phyloP scores from a whole-genome alignment of 192 early-diverging fungal genomes.

The Martensiomyces pterosporus region DNA sequence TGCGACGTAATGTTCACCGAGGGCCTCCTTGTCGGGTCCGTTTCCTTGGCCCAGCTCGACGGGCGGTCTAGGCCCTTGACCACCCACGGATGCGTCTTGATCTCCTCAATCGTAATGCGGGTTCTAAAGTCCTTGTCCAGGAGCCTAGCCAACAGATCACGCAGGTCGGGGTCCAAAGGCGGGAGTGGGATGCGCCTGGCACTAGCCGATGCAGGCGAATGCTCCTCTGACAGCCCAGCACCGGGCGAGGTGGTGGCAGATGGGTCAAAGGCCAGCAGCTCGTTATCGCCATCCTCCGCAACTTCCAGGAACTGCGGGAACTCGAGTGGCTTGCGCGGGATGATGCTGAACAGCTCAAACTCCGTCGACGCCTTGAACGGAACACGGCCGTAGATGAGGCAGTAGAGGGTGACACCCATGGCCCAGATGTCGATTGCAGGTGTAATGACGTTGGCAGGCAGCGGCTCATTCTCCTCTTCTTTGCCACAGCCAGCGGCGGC shows the following conservation, averaged over 20 bases:
- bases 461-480: conserved; percentile 18
- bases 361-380: conserved; percentile 94
- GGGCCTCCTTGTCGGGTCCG: conserved; percentile 67
- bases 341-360: conserved; percentile 93
- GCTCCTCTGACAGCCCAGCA: conserved; percentile 1
- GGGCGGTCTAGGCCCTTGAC: conserved; percentile 62
- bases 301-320: conserved; percentile 46
- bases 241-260: conserved; percentile 13
- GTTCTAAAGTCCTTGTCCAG: conserved; percentile 84
- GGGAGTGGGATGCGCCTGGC: conserved; percentile 14
- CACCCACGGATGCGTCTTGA: conserved; percentile 94
- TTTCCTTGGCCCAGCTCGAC: conserved; percentile 70
- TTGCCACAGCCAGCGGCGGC: conserved; percentile 14
- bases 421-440: conserved; percentile 98
- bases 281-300: conserved; percentile 7
- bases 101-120: conserved; percentile 81
- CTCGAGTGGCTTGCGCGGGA: conserved; percentile 64
- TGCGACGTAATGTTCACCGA: conserved; percentile 76
- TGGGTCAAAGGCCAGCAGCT: conserved; percentile 8
- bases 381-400: conserved; percentile 84
- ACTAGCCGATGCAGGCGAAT: conserved; percentile 46
- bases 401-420: conserved; percentile 93
- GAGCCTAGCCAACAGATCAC: conserved; percentile 68
- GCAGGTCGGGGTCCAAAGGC: conserved; percentile 55
- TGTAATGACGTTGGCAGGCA: conserved; percentile 57